phyloP scores from a whole-genome alignment of 2,329 filamentous ascomycete species.

The Alternaria postmessia region DNA sequence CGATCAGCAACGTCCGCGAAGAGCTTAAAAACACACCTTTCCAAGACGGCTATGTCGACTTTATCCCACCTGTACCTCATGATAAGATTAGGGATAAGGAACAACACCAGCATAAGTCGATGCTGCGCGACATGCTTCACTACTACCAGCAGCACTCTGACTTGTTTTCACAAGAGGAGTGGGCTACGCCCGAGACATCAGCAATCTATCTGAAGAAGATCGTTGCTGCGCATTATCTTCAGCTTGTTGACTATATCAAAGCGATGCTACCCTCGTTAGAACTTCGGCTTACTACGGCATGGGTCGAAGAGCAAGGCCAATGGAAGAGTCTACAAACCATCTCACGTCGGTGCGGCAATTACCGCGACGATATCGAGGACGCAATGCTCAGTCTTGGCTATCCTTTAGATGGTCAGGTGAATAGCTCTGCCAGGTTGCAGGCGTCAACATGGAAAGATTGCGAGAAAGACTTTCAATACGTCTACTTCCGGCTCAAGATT shows the following conservation, averaged over 20 bases:
- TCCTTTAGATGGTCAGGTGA: slow-evolving; percentile 20
- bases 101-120: slow-evolving; percentile 35
- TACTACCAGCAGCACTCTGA: slow-evolving; percentile 37
- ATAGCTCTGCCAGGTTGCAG: neutral
- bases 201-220: slow-evolving; percentile 46
- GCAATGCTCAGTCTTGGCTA: slow-evolving; percentile 41
- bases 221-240: slow-evolving; percentile 44
- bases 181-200: slow-evolving; percentile 32
- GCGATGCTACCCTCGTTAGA: slow-evolving; percentile 46
- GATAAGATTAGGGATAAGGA: slow-evolving; percentile 3
- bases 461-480: slow-evolving; percentile 45
- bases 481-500: slow-evolving; percentile 43
- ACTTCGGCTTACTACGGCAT: slow-evolving; percentile 41
- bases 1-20: slow-evolving; percentile 6
- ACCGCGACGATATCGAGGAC: slow-evolving; percentile 48
- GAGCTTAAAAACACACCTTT: slow-evolving; percentile 32
- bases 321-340: slow-evolving; percentile 46
- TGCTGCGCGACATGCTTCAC: slow-evolving; percentile 40
- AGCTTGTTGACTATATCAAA: slow-evolving; percentile 48
- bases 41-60: slow-evolving; percentile 45
- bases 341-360: slow-evolving; percentile 46
- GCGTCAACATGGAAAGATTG: slow-evolving; percentile 35
- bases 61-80: slow-evolving; percentile 26
- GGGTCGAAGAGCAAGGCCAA: slow-evolving; percentile 47
- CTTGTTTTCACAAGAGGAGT: slow-evolving; percentile 25